These are phyloP conservation scores for Elsinoe necatrix DNA, from an alignment of 2,329 filamentous ascomycete species.

Conservation along the genomic window DNA sequence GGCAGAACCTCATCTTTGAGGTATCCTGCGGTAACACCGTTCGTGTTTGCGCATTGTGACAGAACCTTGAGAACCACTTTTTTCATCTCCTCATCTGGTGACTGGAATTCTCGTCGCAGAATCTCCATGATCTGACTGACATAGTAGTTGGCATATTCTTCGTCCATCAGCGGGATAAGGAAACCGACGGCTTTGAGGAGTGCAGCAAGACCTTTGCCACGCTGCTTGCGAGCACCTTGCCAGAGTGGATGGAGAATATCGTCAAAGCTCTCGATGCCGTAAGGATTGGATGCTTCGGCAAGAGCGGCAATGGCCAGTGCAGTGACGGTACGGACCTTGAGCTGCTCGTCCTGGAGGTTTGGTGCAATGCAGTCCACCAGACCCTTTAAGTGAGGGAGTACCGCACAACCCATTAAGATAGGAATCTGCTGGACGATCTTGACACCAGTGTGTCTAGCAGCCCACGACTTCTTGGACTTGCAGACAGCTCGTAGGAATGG, in stretches of 20 bases:
- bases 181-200: conserved; percentile 97
- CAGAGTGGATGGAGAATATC: conserved; percentile 95
- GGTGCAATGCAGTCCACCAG: conserved; percentile 93
- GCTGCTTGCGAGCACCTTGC: conserved; percentile 92
- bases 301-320: conserved; percentile 89
- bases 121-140: conserved; percentile 99
- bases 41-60: conserved; percentile 87
- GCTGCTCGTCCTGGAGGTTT: conserved; percentile 94
- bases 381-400: conserved; percentile 89
- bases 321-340: conserved; percentile 93
- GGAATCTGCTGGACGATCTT: conserved; percentile 99
- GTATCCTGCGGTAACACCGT: conserved; percentile 89
- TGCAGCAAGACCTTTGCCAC: conserved; percentile 88
- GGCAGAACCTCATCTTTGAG: conserved; percentile 90
- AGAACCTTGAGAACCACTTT: conserved; percentile 98
- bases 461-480: conserved; percentile 98
- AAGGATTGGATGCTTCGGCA: conserved; percentile 92
- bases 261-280: conserved; percentile 98
- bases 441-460: conserved; percentile 92
- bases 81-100: conserved; percentile 99
- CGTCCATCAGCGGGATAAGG: conserved; percentile 98
- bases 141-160: conserved; percentile 99
- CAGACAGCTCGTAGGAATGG: conserved; percentile 94
- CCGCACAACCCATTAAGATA: conserved; percentile 96
- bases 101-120: conserved; percentile 86